A percentile compares a stretch with the other conserved stretches of the same genome.
phyloP scores from a whole-genome alignment of 2,329 filamentous ascomycete genomes.

The Dichotomopilus funicola region DNA sequence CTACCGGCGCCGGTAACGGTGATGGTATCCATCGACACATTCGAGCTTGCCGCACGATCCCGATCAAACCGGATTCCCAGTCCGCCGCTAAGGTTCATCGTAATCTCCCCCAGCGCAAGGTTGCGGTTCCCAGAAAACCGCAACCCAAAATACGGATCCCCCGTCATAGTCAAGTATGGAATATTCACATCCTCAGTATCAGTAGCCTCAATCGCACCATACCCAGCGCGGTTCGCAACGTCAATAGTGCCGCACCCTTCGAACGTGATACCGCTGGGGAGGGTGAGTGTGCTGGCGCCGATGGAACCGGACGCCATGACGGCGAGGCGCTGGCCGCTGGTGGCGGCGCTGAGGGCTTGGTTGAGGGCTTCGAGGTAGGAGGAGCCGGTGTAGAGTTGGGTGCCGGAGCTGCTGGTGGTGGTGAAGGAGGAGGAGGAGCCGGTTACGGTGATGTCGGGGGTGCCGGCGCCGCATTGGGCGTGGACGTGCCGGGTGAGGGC shows the following conservation, averaged over 20 bases:
- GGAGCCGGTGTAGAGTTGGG: constrained; percentile 43
- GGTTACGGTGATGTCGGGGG: constrained; percentile 40
- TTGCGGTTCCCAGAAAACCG: constrained; percentile 47
- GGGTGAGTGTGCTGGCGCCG: constrained; percentile 45
- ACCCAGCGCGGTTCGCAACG: constrained; percentile 34
- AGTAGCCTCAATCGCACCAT: constrained; percentile 48
- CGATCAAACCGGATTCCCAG: constrained; percentile 53
- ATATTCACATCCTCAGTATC: constrained; percentile 44
- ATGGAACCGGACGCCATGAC: constrained; percentile 51
- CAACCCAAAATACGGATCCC: constrained; percentile 51
- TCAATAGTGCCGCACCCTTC: constrained; percentile 54
- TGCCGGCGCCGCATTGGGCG: constrained; percentile 43
- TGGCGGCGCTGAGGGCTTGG: constrained; percentile 45
- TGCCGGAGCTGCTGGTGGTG: constrained; percentile 36
- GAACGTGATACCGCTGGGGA: constrained; percentile 48
- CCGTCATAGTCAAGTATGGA: constrained; percentile 51
- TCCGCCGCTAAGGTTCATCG: constrained; percentile 47
- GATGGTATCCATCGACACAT: constrained; percentile 48
- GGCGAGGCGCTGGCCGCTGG: constrained; percentile 45
- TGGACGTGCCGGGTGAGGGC: constrained; percentile 34
- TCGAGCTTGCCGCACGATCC: constrained; percentile 44
- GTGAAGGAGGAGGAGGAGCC: constrained; percentile 41
- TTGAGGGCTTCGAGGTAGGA: constrained; percentile 51
- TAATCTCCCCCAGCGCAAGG: constrained; percentile 45
- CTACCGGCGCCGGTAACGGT: constrained; percentile 46